Evolutionary conservation across 2,329 filamentous ascomycete species (phyloP).

Genomic region (Calcarisporium arbuscula): DNA sequence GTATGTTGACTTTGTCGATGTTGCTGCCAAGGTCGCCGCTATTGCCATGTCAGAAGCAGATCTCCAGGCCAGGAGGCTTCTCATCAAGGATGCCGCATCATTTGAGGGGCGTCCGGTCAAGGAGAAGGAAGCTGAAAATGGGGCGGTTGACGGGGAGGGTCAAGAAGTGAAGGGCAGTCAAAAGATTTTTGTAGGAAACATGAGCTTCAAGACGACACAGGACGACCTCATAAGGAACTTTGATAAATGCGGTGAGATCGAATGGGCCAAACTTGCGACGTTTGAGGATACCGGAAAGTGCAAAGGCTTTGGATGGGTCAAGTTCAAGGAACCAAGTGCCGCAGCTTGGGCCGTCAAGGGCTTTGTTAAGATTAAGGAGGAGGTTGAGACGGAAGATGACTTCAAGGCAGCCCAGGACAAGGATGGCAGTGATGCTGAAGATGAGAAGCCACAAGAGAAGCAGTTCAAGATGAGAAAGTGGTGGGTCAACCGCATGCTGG

Average conservation of each 20-base stretch:
- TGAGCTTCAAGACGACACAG: constrained; percentile 75
- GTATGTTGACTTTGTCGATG: constrained; percentile 82
- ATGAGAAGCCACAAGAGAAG: constrained; percentile 33
- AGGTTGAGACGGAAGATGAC: constrained; percentile 56
- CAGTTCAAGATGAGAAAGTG: constrained; percentile 61
- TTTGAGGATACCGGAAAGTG: constrained; percentile 97
- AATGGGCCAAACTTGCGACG: constrained; percentile 81
- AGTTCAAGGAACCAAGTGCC: constrained; percentile 72
- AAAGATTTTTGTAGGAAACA: constrained; percentile 87
- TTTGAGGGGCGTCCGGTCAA: constrained; percentile 86
- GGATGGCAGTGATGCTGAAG: constrained; percentile 37
- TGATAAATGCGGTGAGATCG: constrained; percentile 73
- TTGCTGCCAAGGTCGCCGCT: constrained; percentile 66
- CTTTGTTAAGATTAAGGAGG: constrained; percentile 65
- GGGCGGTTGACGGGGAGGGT: constrained; percentile 20
- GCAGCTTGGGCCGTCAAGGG: constrained; percentile 68
- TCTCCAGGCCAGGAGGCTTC: constrained; percentile 66
- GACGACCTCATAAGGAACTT: constrained; percentile 79
- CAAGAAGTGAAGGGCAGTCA: constrained; percentile 56
- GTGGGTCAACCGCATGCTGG: constrained; percentile 80
- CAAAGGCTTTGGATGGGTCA: constrained; percentile 95
- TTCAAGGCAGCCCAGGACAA: constrained; percentile 44
- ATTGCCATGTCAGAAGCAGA: constrained; percentile 81
- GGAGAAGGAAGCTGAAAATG: constrained; percentile 31
- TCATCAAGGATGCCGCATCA: constrained; percentile 89